These are phyloP conservation scores for Kluyveromyces siamensis DNA, from an alignment of 805 yeast genomes.

Conservation along the genomic window DNA sequence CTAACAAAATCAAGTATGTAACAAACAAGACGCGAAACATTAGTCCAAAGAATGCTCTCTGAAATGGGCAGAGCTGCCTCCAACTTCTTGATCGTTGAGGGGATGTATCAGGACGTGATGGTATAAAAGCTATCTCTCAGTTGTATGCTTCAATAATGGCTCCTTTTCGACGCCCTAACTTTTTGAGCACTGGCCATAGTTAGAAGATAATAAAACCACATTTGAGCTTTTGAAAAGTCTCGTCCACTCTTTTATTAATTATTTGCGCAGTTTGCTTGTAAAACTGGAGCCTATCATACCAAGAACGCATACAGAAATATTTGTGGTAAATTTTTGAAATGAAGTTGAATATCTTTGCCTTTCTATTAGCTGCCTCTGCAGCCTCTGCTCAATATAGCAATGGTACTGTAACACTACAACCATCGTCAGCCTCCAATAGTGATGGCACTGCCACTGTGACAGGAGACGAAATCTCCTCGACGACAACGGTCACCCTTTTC, in stretches of 20 bases:
- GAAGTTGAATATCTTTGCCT: background rate
- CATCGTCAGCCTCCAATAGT: slow-evolving; percentile 15
- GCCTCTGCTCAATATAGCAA: slow-evolving; percentile 4
- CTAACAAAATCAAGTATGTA: no score
- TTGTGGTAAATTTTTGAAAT: background rate
- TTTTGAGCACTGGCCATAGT: background rate
- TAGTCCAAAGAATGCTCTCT: background rate
- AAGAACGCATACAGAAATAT: background rate
- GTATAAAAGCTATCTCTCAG: background rate
- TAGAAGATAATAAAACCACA: background rate
- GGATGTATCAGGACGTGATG: background rate
- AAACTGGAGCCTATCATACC: background rate
- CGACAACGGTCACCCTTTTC: slow-evolving; percentile 8
- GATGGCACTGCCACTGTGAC: slow-evolving; percentile 12
- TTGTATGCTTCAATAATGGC: no score
- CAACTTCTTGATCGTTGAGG: background rate
- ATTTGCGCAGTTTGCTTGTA: background rate
- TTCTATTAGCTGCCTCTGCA: slow-evolving; percentile 1
- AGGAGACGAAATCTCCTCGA: slow-evolving; percentile 3
- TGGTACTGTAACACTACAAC: slow-evolving; percentile 5
- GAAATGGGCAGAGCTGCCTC: background rate
- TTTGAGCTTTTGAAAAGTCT: slow-evolving; percentile 16
- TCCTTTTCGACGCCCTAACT: no score
- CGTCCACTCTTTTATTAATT: slow-evolving; percentile 16
- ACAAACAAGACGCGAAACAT: background rate